phyloP scores from a whole-genome alignment of 2,329 filamentous ascomycete genomes.

The Paecilomyces variotii region DNA sequence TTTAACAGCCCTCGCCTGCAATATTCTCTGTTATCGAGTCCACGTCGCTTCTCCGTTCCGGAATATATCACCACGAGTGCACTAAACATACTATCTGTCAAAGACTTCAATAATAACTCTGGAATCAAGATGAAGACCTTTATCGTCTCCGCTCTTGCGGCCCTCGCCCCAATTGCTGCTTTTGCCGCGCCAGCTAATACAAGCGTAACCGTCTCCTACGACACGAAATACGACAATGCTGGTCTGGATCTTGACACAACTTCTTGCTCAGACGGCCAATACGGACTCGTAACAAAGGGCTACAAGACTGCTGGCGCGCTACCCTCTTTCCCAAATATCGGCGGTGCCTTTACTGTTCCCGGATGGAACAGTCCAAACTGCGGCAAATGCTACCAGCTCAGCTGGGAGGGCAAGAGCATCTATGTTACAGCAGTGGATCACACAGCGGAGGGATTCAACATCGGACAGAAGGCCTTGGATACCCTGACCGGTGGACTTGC shows the following conservation, averaged over 20 bases:
- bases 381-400: constrained; percentile 46
- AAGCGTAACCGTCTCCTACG: constrained; percentile 55
- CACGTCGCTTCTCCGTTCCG: neutral
- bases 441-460: constrained; percentile 40
- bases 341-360: constrained; percentile 40
- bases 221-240: constrained; percentile 60
- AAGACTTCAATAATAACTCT: neutral
- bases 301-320: constrained; percentile 36
- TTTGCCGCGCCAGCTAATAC: constrained; percentile 6
- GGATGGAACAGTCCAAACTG: constrained; percentile 43
- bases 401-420: constrained; percentile 39
- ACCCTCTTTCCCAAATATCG: constrained; percentile 42
- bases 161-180: constrained; percentile 2
- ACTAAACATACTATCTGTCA: neutral
- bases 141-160: constrained; percentile 8
- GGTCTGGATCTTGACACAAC: constrained; percentile 49
- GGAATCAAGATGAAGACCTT: constrained; percentile 9
- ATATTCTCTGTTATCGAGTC: neutral
- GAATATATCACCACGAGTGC: neutral
- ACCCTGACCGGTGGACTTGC: constrained; percentile 41
- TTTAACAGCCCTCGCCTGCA: neutral
- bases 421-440: constrained; percentile 44
- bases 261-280: constrained; percentile 28
- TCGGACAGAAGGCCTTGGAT: constrained; percentile 43
- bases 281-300: constrained; percentile 25